phyloP scores from a whole-genome alignment of 2,329 filamentous ascomycete species.

The Monilinia fructigena region DNA sequence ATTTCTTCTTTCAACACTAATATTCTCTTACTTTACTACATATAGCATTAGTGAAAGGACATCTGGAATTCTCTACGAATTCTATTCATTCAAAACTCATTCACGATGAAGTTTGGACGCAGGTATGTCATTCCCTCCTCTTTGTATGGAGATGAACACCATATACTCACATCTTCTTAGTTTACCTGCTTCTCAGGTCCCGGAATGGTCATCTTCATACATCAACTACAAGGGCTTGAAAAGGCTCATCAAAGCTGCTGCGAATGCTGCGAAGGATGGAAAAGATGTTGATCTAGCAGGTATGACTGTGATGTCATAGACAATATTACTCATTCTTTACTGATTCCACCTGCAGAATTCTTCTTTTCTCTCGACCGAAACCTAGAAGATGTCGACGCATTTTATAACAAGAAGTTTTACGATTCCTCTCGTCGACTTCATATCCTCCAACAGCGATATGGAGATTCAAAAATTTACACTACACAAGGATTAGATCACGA shows the following conservation, averaged over 20 bases:
- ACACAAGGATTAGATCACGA: constrained; percentile 77
- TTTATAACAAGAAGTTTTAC: constrained; percentile 93
- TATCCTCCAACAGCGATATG: constrained; percentile 85
- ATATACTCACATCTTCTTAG: constrained; percentile 41
- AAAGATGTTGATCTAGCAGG: constrained; percentile 85
- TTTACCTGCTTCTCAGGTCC: constrained; percentile 78
- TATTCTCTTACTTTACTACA: neutral
- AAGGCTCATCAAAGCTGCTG: constrained; percentile 83
- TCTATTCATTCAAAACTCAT: neutral
- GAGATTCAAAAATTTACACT: constrained; percentile 62
- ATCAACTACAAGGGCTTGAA: constrained; percentile 92
- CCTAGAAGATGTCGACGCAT: constrained; percentile 91
- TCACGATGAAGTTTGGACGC: constrained; percentile 61
- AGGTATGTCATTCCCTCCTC: constrained; percentile 46
- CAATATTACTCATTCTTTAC: constrained; percentile 37
- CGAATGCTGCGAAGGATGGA: constrained; percentile 63
- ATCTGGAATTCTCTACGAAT: neutral
- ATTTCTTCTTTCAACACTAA: neutral
- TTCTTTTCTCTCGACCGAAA: constrained; percentile 96
- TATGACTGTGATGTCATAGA: constrained; percentile 48
- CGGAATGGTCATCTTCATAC: constrained; percentile 80
- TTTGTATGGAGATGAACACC: neutral
- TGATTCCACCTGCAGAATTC: constrained; percentile 64
- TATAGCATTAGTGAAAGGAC: neutral
- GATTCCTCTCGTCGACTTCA: constrained; percentile 82